Percentiles rank a stretch among this genome's conserved stretches.
phyloP scores from a whole-genome alignment of 257 asterid genomes.

The Jaltomata sinuosa region DNA sequence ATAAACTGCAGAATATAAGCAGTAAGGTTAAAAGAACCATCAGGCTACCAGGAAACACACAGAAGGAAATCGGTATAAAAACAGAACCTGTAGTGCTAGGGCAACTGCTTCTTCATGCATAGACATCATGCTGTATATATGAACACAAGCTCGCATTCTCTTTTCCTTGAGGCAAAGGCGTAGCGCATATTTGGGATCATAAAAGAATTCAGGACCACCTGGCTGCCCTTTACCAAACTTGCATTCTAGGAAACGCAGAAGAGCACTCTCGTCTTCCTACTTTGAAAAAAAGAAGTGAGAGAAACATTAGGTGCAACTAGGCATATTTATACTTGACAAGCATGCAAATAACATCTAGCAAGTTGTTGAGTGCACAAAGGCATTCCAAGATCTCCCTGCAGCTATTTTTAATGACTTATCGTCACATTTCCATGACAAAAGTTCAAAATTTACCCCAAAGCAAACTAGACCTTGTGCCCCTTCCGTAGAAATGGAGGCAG shows the following conservation, averaged over 20 bases:
- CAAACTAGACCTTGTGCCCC: not conserved
- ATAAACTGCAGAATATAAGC: not conserved
- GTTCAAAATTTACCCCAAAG: not conserved
- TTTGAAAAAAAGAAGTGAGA: conserved; percentile 4
- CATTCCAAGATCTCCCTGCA: not conserved
- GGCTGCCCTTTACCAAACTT: conserved; percentile 81
- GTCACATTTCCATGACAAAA: not conserved
- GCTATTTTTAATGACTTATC: not conserved
- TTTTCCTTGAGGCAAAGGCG: conserved; percentile 89
- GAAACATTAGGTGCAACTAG: conserved; percentile 14
- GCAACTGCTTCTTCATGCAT: conserved; percentile 99
- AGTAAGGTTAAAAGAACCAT: not conserved
- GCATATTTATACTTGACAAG: not conserved
- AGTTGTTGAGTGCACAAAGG: not conserved
- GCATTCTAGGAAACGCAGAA: conserved; percentile 90
- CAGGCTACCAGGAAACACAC: not conserved
- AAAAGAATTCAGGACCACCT: conserved; percentile 76
- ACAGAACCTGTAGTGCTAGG: conserved; percentile 80
- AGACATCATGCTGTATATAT: conserved; percentile 96
- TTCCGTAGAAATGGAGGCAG: not conserved
- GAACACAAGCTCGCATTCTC: conserved; percentile 96
- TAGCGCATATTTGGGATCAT: conserved; percentile 96
- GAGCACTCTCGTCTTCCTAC: conserved; percentile 93
- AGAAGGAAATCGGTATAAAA: conserved; percentile 2
- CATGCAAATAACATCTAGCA: not conserved